Conservation (phyloP, 352 stramenopile species). For the Pythium folliculosum region DNA sequence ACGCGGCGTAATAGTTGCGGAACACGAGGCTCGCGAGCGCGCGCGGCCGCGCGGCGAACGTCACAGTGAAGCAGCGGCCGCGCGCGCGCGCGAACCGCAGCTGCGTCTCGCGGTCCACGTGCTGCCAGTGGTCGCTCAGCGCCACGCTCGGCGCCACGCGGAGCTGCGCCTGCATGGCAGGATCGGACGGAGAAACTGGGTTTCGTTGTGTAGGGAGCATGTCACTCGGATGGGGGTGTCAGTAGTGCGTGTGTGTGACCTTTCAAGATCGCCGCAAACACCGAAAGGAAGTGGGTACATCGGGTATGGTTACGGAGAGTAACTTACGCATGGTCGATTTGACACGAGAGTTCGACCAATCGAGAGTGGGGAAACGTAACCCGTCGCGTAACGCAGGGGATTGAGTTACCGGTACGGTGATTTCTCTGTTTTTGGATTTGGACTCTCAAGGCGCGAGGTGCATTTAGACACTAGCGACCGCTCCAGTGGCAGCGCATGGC, state of each 20-base stretch:
- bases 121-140: conserved; percentile 29
- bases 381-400: not conserved
- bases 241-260: not conserved
- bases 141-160: conserved; percentile 19
- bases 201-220: not conserved
- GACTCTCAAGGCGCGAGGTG: no score
- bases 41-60: conserved; percentile 29
- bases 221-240: conserved; percentile 4
- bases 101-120: conserved; percentile 23
- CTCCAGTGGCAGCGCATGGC: no score
- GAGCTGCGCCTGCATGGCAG: conserved; percentile 28
- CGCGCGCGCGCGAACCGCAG: conserved; percentile 33
- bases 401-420: no score
- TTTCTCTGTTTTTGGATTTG: no score
- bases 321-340: no score
- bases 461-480: no score
- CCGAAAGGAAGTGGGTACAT: conserved; percentile 9
- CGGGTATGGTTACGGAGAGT: not conserved
- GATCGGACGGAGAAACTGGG: no score
- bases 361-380: not conserved
- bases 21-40: conserved; percentile 46
- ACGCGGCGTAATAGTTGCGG: conserved; percentile 70
- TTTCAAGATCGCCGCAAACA: conserved; percentile 6
- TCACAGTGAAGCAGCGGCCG: conserved; percentile 42
- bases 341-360: no score